phyloP scores from a whole-genome alignment of 176 grass and related monocot genomes.

The Lolium rigidum region DNA sequence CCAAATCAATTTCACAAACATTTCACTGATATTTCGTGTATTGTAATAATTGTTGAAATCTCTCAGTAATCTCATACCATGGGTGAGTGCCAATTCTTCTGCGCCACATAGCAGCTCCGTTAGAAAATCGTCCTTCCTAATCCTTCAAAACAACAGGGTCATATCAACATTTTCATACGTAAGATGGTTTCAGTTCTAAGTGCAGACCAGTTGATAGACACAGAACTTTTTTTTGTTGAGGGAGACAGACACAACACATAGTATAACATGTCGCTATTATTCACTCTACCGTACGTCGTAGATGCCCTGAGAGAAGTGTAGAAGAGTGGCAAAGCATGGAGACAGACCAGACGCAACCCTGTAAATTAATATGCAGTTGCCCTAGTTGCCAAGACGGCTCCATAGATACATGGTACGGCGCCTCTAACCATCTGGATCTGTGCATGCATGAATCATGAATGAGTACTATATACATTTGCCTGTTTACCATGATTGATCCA shows the following conservation, averaged over 20 bases:
- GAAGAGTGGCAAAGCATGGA: background rate
- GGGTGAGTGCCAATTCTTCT: no score
- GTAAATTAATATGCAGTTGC: background rate
- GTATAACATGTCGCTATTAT: background rate
- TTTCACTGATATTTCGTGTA: no score
- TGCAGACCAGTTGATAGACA: background rate
- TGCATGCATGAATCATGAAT: background rate
- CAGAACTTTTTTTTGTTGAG: no score
- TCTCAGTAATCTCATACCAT: no score
- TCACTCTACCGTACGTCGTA: background rate
- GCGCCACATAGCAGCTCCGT: no score
- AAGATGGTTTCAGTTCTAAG: background rate
- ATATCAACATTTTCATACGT: background rate
- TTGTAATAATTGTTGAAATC: no score
- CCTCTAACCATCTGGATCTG: background rate
- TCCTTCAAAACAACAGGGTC: no score
- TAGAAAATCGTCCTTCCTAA: no score
- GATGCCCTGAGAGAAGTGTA: background rate
- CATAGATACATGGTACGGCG: background rate
- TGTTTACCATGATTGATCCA: background rate
- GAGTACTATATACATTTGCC: background rate
- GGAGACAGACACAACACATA: background rate
- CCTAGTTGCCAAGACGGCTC: background rate
- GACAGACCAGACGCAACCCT: background rate
- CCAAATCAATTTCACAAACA: no score